These are phyloP conservation scores for Nicotiana tomentosiformis DNA, from an alignment of 257 asterid genomes.

Conservation along the genomic window DNA sequence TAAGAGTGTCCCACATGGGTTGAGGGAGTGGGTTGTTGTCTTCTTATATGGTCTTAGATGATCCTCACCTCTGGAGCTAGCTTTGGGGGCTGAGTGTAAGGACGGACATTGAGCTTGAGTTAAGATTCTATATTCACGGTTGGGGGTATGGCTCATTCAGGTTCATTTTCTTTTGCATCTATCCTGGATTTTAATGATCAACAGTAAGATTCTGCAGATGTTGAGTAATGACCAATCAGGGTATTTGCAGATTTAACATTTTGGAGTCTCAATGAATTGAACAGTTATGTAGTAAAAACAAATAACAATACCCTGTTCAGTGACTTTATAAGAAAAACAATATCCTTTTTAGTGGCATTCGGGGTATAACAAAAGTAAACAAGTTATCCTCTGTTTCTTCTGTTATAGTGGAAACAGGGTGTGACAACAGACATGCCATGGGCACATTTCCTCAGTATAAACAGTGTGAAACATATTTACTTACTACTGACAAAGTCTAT, in stretches of 20 bases:
- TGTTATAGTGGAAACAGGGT: not conserved
- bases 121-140: not conserved
- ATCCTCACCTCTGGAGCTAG: not conserved
- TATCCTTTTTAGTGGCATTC: not conserved
- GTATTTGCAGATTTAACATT: not conserved
- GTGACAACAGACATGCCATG: not conserved
- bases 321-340: not conserved
- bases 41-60: not conserved
- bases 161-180: not conserved
- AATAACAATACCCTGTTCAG: not conserved
- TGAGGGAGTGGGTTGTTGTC: not conserved
- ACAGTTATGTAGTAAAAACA: not conserved
- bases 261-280: constrained; percentile 1
- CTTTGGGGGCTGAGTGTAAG: not conserved
- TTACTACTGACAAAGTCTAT: not conserved
- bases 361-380: not conserved
- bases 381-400: not conserved
- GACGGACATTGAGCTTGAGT: not conserved
- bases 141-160: not conserved
- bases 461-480: not conserved
- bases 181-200: not conserved
- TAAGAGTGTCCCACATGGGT: not conserved
- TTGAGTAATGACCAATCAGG: not conserved
- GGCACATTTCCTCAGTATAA: not conserved
- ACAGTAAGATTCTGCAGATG: not conserved